phyloP scores from a whole-genome alignment of 2,329 filamentous ascomycete species.

The Metarhizium guizhouense region DNA sequence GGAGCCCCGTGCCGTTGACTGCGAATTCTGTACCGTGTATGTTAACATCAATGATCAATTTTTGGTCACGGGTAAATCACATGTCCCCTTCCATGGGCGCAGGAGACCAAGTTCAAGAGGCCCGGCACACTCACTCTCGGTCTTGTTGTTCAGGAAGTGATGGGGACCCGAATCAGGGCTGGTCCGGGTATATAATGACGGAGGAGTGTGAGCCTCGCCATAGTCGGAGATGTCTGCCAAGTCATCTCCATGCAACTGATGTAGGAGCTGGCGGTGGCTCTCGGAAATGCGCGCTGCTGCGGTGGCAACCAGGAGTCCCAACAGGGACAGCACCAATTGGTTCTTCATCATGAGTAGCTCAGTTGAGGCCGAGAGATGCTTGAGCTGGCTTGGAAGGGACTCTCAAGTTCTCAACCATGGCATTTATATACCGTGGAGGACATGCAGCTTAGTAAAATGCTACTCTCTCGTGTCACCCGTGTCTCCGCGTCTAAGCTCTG shows the following conservation, averaged over 20 bases:
- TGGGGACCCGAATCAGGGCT: neutral
- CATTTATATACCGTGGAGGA: neutral
- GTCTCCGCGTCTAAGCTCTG: neutral
- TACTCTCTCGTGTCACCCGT: neutral
- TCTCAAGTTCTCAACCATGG: neutral
- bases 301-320: constrained; percentile 1
- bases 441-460: neutral
- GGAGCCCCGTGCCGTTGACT: constrained; percentile 52
- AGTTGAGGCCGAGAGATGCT: too few species aligned
- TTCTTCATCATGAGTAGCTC: neutral
- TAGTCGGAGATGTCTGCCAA: neutral
- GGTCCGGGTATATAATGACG: neutral
- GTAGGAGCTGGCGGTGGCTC: neutral
- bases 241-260: neutral
- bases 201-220: neutral
- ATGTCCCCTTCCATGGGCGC: too few species aligned
- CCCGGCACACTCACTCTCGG: constrained; percentile 10
- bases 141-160: constrained; percentile 10
- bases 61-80: constrained; percentile 13
- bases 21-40: constrained; percentile 38
- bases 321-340: neutral
- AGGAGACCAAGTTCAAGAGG: too few species aligned
- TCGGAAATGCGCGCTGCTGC: neutral
- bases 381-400: neutral
- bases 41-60: neutral